Base-by-base conservation (phyloP, 2,329 filamentous ascomycete genomes). In the Arthrinium puccinioides region DNA sequence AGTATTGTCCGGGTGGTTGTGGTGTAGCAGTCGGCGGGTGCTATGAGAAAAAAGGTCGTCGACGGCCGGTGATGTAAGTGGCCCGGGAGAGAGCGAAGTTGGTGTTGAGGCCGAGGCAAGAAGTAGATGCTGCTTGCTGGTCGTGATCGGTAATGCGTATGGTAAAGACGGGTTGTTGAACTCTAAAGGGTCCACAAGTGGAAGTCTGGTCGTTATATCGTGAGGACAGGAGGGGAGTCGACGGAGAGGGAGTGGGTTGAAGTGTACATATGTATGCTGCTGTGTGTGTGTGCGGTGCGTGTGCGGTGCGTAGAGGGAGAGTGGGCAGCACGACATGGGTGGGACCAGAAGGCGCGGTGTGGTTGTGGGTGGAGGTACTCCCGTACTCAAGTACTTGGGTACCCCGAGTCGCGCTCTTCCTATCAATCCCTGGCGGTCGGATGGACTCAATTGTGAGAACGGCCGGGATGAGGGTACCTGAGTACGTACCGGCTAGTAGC, bases 201-300 rank as follows among this genome's bases (percentile, higher is more conserved):
- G n/a, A n/a, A n/a, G n/a, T n/a, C n/a, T 27, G 13, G 25, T 27
- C 25, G 25, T 27, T 27, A 36, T 36, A 36, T 36, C 33, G 33
- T 36, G 33, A 27, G 20, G 19, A 24, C 33, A 36, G 18, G 28
- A 18, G 9, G 28, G 28, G 33, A 36, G 18, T 36, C 33, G 26
- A 24, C 24, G 36, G 39, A 41, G 40, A 47, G 36, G 40, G 49
- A 45, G 51, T 50, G 55, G 55, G 48, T 56, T 55, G 51, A 48
- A 50, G 52, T 50, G 45, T 57, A 57, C 53, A 56, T 56, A 52
- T 48, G 42, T 44, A 42, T 38, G 39, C 21, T 31, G 33, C 26
- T 38, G 32, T 30, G n/a, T n/a, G n/a, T n/a, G n/a, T 36, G 26
- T 21, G 33, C 23, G 32, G 27, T 42, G 29, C 30, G 36, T 36